Evolutionary conservation across 2,329 filamentous ascomycete species (phyloP).

Genomic region (Cercospora sesami): DNA sequence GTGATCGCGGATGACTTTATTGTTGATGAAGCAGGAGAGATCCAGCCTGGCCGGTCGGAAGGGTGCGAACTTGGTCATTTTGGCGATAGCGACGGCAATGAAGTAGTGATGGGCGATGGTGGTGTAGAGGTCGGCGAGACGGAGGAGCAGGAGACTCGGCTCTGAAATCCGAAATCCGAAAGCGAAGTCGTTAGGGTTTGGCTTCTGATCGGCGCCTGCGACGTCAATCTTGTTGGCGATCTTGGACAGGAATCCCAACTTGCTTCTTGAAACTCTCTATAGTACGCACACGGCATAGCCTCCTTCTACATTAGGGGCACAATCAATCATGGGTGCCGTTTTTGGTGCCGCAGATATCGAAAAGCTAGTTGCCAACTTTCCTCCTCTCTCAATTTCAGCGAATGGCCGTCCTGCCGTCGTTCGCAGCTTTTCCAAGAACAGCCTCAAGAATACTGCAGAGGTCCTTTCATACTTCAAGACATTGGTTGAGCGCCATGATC

Average conservation of each 20-base stretch:
- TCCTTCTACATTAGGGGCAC: not conserved
- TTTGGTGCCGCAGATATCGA: slow-evolving; percentile 34
- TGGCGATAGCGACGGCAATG: not conserved
- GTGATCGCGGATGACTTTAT: slow-evolving; percentile 86
- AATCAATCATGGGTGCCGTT: slow-evolving; percentile 16
- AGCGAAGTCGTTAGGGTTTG: not conserved
- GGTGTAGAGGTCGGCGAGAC: not conserved
- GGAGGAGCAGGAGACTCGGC: slow-evolving; percentile 1
- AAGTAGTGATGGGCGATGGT: not conserved
- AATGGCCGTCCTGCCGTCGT: slow-evolving; percentile 27
- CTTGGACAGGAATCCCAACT: not conserved
- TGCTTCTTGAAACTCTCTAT: not conserved
- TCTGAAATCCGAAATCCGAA: slow-evolving; percentile 8
- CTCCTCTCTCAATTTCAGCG: slow-evolving; percentile 26
- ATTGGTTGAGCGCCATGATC: slow-evolving; percentile 15
- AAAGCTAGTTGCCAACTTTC: slow-evolving; percentile 30
- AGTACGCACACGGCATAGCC: not conserved
- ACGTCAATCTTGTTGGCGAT: slow-evolving; percentile 12
- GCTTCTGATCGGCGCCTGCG: slow-evolving; percentile 2
- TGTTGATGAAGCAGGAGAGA: slow-evolving; percentile 82
- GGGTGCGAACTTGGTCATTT: slow-evolving; percentile 60
- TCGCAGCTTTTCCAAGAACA: slow-evolving; percentile 27
- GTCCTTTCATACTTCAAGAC: slow-evolving; percentile 18
- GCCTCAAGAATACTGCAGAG: slow-evolving; percentile 22
- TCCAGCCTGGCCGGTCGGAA: slow-evolving; percentile 81